Conservation (phyloP, 768 basidiomycete genomes). For the Mycena vitilis region DNA sequence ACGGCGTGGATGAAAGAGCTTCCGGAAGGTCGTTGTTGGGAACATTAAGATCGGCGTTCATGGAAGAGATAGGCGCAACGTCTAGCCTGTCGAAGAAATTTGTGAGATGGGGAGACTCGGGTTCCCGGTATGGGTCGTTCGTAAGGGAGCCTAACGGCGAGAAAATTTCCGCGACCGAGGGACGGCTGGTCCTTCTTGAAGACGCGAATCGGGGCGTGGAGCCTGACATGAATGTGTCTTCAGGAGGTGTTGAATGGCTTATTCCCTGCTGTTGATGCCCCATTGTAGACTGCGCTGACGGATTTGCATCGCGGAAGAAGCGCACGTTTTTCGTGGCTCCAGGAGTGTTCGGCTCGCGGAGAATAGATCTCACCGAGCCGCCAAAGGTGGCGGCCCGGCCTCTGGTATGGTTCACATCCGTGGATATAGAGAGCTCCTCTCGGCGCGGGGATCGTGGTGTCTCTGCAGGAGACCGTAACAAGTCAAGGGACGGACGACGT, state of each 20-base stretch:
- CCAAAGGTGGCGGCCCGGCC: constrained; percentile 32
- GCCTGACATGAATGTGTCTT: constrained; percentile 41
- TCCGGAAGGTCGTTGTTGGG: constrained; percentile 38
- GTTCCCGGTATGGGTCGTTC: constrained; percentile 41
- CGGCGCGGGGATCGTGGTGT: constrained; percentile 27
- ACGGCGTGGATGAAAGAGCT: constrained; percentile 58
- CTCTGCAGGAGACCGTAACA: constrained; percentile 41
- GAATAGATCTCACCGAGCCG: constrained; percentile 78
- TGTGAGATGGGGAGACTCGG: constrained; percentile 54
- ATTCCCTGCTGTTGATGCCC: constrained; percentile 45
- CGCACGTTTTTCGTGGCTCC: constrained; percentile 82
- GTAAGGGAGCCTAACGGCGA: constrained; percentile 45
- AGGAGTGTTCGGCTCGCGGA: constrained; percentile 77
- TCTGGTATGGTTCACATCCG: constrained; percentile 43
- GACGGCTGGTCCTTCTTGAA: constrained; percentile 50
- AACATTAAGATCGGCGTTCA: constrained; percentile 40
- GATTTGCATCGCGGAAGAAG: constrained; percentile 75
- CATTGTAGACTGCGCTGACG: constrained; percentile 64
- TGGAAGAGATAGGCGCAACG: constrained; percentile 44
- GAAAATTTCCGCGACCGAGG: constrained; percentile 63
- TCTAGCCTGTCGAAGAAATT: constrained; percentile 65
- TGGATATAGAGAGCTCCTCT: constrained; percentile 22
- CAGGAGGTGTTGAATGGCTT: constrained; percentile 38
- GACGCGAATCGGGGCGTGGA: constrained; percentile 47
- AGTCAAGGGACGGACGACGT: constrained; percentile 50